phyloP scores from a whole-genome alignment of 805 yeast genomes.

The Wickerhamomyces hampshirensis region DNA sequence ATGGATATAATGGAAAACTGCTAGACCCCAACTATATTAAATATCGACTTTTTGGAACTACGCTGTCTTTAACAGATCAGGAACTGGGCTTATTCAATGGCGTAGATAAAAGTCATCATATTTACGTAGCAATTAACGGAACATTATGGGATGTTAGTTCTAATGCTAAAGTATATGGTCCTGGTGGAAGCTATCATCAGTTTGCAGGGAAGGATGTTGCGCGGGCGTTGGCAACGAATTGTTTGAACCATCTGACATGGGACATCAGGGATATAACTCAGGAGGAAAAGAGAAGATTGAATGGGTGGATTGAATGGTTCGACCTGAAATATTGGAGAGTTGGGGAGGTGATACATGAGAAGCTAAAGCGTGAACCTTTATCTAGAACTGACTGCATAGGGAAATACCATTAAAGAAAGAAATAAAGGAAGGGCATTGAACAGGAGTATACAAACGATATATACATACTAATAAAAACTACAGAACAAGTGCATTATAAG shows the following conservation, averaged over 20 bases:
- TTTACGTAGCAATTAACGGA: constrained; percentile 49
- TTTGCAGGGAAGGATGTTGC: constrained; percentile 54
- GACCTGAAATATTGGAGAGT: constrained; percentile 21
- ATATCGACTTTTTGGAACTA: constrained; percentile 10
- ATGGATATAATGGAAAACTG: constrained; percentile 48
- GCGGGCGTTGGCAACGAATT: constrained; percentile 55
- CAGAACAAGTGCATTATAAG: too few relatives aligned
- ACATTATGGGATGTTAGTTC: constrained; percentile 49
- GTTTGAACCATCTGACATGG: constrained; percentile 49
- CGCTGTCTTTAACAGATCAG: constrained; percentile 28
- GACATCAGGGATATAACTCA: constrained; percentile 47
- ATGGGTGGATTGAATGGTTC: constrained; percentile 26
- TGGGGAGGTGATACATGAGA: constrained; percentile 14
- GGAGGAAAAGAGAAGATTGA: constrained; percentile 23
- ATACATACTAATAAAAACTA: too few relatives aligned
- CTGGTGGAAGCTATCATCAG: constrained; percentile 39
- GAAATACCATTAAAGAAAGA: constrained; percentile 2
- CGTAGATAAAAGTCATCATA: constrained; percentile 34
- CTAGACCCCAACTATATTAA: constrained; percentile 32
- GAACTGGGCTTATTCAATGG: constrained; percentile 43
- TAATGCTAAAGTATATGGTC: constrained; percentile 40
- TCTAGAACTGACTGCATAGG: constrained; percentile 20
- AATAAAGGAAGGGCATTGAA: too few relatives aligned
- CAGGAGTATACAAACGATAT: too few relatives aligned
- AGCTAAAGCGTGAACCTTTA: constrained; percentile 8